Base-by-base conservation (phyloP, 2,329 filamentous ascomycete species). In the Apiospora sp. region DNA sequence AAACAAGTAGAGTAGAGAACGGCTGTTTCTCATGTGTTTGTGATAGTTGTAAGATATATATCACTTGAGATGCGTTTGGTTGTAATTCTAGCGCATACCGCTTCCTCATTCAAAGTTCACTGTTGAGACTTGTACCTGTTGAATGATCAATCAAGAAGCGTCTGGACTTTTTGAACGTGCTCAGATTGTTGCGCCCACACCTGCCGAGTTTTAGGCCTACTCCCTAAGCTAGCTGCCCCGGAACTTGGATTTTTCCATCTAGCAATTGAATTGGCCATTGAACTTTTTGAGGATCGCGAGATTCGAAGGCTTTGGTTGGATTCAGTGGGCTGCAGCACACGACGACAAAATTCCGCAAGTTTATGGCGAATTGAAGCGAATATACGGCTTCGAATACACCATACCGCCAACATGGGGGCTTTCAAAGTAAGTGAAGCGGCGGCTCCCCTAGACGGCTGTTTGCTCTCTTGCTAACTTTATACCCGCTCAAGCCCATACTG, bases 401-500 rank as follows among this genome's bases (percentile, higher is more conserved):
- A 43, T 44, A 68, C 49, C 71, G 51, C 68, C 70, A 70, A 41
- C 22, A 74, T 74, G 73, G 73, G 67, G 61, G 68, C 72, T 34
- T 71, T 74, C 70, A 73, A 73, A 67, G 73, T 73, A 71, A 22
- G 71, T 41, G 3, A 37, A 37, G 30, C 54, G 37, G 13, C 58
- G 41, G 3, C 49, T 51, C n/a, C n/a, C 10, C 48, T 24, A 4
- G 8, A 24, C 24, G n/a, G 49, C 24, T 24, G n/a, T 51, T n/a
- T 49, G 46, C 22, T 13, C 49, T 51, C n/a, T 51, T n/a, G 10
- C 58, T 64, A 64, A 64, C 19, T 14, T 30, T 41, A 41, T 41
- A 13, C 14, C 8, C 30, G 30, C 13, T 22, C 46, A 41, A 81
- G 79, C 77, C 78, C n/a, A 73, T 81, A 30, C 71, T 79, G n/a